Evolutionary conservation across 1,284 basidiomycete genomes (phyloP).

Genomic region (Rhodotorula sp.): DNA sequence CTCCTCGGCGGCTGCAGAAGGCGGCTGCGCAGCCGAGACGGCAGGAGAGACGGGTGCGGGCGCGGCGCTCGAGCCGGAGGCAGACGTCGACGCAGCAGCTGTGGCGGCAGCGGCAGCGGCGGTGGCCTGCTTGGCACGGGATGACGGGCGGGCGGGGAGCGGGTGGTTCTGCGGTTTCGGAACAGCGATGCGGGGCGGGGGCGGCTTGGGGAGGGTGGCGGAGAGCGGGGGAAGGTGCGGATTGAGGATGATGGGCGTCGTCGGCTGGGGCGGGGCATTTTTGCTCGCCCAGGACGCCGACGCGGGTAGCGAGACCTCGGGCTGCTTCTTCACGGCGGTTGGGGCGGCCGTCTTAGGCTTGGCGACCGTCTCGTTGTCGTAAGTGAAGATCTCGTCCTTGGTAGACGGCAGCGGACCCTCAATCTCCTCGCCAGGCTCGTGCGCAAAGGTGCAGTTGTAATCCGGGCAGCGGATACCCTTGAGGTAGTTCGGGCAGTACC

Average conservation of each 20-base stretch:
- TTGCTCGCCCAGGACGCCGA: conserved; percentile 45
- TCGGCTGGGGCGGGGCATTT: conserved; percentile 26
- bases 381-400: conserved; percentile 73
- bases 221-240: conserved; percentile 39
- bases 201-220: conserved; percentile 33
- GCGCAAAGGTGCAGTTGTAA: conserved; percentile 87
- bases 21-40: conserved; percentile 4
- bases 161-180: conserved; percentile 31
- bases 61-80: not conserved
- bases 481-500: conserved; percentile 96
- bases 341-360: conserved; percentile 12
- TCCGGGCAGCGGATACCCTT: conserved; percentile 83
- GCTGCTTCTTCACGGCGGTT: conserved; percentile 13
- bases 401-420: conserved; percentile 70
- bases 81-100: conserved; percentile 4
- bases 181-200: conserved; percentile 19
- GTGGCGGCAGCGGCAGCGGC: conserved; percentile 17
- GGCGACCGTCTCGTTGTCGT: conserved; percentile 24
- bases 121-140: conserved; percentile 18
- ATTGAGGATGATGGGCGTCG: conserved; percentile 37
- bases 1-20: not conserved
- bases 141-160: conserved; percentile 30
- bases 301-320: conserved; percentile 40
- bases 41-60: conserved; percentile 8
- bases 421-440: conserved; percentile 98